Conservation (phyloP, 2,329 filamentous ascomycete genomes). For the Colletotrichum horii region DNA sequence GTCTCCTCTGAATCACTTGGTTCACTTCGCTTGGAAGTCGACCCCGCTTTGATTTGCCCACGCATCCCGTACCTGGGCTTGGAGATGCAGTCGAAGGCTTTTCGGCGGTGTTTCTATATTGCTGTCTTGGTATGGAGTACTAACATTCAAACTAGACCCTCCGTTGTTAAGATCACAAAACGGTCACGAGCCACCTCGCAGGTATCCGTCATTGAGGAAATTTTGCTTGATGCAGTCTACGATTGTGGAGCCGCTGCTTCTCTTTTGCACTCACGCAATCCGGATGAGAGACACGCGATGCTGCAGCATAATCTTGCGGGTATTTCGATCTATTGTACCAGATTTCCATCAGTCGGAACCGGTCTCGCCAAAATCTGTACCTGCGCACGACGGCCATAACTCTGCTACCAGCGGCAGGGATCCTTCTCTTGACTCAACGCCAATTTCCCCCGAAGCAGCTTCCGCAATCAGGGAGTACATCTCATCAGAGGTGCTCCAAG, state of each 20-base stretch:
- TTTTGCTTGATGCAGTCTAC: conserved; percentile 81
- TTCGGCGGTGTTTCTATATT: not conserved
- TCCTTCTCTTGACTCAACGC: conserved; percentile 41
- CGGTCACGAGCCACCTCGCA: conserved; percentile 34
- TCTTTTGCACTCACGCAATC: conserved; percentile 91
- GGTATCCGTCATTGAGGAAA: conserved; percentile 70
- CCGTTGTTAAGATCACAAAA: conserved; percentile 31
- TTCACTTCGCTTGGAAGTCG: not conserved
- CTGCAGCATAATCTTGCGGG: conserved; percentile 82
- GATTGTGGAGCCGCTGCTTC: conserved; percentile 85
- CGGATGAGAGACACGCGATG: conserved; percentile 89
- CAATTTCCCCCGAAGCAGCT: conserved; percentile 59
- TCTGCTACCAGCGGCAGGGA: conserved; percentile 15
- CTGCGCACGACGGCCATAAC: conserved; percentile 29
- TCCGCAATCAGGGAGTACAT: conserved; percentile 86
- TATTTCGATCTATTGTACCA: conserved; percentile 84
- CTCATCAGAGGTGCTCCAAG: conserved; percentile 84
- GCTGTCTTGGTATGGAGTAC: not conserved
- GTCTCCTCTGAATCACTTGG: not conserved
- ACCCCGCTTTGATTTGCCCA: not conserved
- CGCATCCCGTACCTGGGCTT: not conserved
- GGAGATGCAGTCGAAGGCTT: not conserved
- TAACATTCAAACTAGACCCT: conserved; percentile 32
- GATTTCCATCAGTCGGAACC: conserved; percentile 63
- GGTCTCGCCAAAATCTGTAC: conserved; percentile 28